These are phyloP conservation scores for Teunomyces panamensis DNA, from an alignment of 805 yeast genomes.

Conservation along the genomic window DNA sequence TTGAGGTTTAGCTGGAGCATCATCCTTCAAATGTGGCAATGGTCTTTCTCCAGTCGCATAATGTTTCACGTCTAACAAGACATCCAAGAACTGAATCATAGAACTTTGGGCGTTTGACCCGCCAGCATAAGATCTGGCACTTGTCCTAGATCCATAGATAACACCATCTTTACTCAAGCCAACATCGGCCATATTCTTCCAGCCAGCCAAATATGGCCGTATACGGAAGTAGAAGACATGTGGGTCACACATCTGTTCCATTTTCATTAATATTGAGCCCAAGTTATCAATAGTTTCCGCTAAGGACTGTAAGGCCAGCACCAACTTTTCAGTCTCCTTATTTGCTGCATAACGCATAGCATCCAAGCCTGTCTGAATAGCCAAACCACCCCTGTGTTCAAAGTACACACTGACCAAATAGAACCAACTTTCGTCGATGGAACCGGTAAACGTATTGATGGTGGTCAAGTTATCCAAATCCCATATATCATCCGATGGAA, in stretches of 20 bases:
- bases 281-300: slow-evolving; percentile 75
- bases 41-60: slow-evolving; percentile 67
- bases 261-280: slow-evolving; percentile 68
- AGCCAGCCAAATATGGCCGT: slow-evolving; percentile 90
- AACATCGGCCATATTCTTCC: slow-evolving; percentile 86
- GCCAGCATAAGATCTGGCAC: slow-evolving; percentile 64
- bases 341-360: slow-evolving; percentile 58
- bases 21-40: slow-evolving; percentile 13
- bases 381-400: slow-evolving; percentile 76
- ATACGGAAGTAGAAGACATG: slow-evolving; percentile 83
- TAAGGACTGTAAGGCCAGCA: slow-evolving; percentile 51
- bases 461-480: slow-evolving; percentile 73
- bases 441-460: slow-evolving; percentile 82
- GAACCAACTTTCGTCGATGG: slow-evolving; percentile 92
- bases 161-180: slow-evolving; percentile 75
- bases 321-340: slow-evolving; percentile 41
- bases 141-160: slow-evolving; percentile 62
- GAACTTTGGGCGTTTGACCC: slow-evolving; percentile 96
- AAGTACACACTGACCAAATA: slow-evolving; percentile 84
- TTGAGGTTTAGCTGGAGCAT: slow-evolving; percentile 13
- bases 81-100: slow-evolving; percentile 81
- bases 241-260: slow-evolving; percentile 95
- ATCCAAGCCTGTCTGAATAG: slow-evolving; percentile 63
- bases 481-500: slow-evolving; percentile 44
- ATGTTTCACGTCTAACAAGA: slow-evolving; percentile 73